These are phyloP conservation scores for Piper betle DNA, from an alignment of 164 flowering plant species.

Conservation along the genomic window DNA sequence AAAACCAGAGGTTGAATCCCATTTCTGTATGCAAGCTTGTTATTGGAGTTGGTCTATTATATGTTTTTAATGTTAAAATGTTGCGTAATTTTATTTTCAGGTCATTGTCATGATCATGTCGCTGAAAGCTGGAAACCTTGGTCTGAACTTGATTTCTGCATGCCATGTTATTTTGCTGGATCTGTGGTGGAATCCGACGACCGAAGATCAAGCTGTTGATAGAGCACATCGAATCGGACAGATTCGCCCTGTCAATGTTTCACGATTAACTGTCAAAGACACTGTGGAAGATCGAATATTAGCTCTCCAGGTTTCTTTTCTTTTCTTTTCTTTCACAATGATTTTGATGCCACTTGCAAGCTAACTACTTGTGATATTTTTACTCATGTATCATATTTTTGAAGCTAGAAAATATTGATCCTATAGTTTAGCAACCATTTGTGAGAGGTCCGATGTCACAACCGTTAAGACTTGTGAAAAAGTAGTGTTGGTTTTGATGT, in stretches of 20 bases:
- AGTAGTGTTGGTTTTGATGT: too few species aligned
- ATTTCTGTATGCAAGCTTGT: not conserved
- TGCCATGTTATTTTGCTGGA: constrained; percentile 85
- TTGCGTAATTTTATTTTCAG: constrained; percentile 26
- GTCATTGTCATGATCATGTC: constrained; percentile 93
- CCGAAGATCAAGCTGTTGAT: constrained; percentile 96
- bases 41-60: not conserved
- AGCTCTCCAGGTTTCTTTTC: constrained; percentile 63
- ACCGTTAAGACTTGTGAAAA: too few species aligned
- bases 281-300: constrained; percentile 90
- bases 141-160: constrained; percentile 94
- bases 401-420: too few species aligned
- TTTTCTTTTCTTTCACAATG: not conserved
- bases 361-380: too few species aligned
- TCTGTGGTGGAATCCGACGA: constrained; percentile 99
- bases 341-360: too few species aligned
- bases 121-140: constrained; percentile 91
- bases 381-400: too few species aligned
- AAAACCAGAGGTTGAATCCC: constrained; percentile 61
- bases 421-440: too few species aligned
- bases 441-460: too few species aligned
- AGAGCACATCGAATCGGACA: constrained; percentile 98
- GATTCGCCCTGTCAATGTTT: constrained; percentile 88
- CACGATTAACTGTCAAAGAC: constrained; percentile 68
- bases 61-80: not conserved